These are phyloP conservation scores for Epipyxis sp. DNA, from an alignment of 108 stramenopile species.

Conservation along the genomic window DNA sequence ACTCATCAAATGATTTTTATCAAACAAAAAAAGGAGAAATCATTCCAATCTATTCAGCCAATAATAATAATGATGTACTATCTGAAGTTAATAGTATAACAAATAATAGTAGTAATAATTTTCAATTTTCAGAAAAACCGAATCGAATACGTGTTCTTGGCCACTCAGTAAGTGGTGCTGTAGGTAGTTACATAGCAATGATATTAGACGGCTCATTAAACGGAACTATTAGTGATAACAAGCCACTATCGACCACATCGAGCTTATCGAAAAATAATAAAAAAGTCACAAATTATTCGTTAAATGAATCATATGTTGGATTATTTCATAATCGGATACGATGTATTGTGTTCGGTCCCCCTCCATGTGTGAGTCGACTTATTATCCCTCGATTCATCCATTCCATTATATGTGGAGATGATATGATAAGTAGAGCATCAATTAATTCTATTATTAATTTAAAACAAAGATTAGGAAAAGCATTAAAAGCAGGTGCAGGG, in stretches of 20 bases:
- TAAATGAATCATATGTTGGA: no score
- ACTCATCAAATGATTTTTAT: neutral
- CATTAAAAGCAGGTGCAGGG: neutral
- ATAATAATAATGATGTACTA: neutral
- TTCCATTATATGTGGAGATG: slow-evolving; percentile 19
- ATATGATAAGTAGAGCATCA: neutral
- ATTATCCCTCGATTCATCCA: neutral
- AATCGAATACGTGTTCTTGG: slow-evolving; percentile 40
- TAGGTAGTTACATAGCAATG: slow-evolving; percentile 41
- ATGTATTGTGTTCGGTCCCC: neutral
- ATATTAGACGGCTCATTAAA: slow-evolving; percentile 41
- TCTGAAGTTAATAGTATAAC: neutral
- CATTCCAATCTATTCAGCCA: no score
- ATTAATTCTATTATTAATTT: neutral
- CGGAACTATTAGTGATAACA: neutral
- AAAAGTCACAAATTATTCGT: neutral
- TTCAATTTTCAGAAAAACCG: neutral
- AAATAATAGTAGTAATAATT: no score
- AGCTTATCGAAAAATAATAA: no score
- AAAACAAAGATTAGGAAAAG: neutral
- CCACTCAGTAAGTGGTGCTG: slow-evolving; percentile 45
- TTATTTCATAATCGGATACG: neutral
- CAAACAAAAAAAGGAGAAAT: no score
- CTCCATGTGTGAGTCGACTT: neutral
- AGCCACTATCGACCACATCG: neutral